These are phyloP conservation scores for Rhodocollybia butyracea DNA, from an alignment of 768 basidiomycete species.

Conservation along the genomic window DNA sequence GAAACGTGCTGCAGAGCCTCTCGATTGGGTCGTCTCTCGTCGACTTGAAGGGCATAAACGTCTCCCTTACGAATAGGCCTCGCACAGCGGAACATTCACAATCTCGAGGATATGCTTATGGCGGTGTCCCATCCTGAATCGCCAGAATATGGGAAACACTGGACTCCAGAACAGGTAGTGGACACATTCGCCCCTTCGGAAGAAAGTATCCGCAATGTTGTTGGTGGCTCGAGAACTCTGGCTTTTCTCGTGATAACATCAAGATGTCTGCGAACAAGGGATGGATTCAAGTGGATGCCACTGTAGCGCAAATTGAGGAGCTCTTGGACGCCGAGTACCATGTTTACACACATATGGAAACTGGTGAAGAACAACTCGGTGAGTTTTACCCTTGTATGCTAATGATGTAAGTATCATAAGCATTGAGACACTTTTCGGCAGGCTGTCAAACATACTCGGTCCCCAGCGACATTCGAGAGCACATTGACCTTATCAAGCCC, in stretches of 20 bases:
- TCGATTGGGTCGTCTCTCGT: slow-evolving; percentile 27
- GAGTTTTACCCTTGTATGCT: background rate
- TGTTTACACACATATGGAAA: slow-evolving; percentile 33
- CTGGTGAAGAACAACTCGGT: slow-evolving; percentile 36
- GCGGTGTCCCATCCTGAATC: slow-evolving; percentile 43
- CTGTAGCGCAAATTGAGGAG: slow-evolving; percentile 39
- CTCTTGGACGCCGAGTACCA: slow-evolving; percentile 40
- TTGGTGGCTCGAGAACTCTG: slow-evolving; percentile 35
- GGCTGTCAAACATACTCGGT: slow-evolving; percentile 40
- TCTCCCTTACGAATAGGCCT: slow-evolving; percentile 44
- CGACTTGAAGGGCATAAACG: slow-evolving; percentile 26
- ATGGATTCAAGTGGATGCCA: slow-evolving; percentile 39
- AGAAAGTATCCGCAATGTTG: slow-evolving; percentile 34
- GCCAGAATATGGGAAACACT: slow-evolving; percentile 42
- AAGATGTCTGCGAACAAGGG: slow-evolving; percentile 26
- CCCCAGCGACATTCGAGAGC: slow-evolving; percentile 31
- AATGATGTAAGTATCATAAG: background rate
- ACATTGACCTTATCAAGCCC: slow-evolving; percentile 42
- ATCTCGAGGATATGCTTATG: slow-evolving; percentile 37
- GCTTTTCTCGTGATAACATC: slow-evolving; percentile 32
- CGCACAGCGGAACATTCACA: slow-evolving; percentile 35
- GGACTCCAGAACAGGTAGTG: slow-evolving; percentile 35
- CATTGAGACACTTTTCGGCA: background rate
- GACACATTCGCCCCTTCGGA: slow-evolving; percentile 39
- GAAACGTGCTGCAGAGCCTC: slow-evolving; percentile 30